Evolutionary conservation across 2,329 filamentous ascomycete genomes (phyloP).

Genomic region (Remersonia thermophila): DNA sequence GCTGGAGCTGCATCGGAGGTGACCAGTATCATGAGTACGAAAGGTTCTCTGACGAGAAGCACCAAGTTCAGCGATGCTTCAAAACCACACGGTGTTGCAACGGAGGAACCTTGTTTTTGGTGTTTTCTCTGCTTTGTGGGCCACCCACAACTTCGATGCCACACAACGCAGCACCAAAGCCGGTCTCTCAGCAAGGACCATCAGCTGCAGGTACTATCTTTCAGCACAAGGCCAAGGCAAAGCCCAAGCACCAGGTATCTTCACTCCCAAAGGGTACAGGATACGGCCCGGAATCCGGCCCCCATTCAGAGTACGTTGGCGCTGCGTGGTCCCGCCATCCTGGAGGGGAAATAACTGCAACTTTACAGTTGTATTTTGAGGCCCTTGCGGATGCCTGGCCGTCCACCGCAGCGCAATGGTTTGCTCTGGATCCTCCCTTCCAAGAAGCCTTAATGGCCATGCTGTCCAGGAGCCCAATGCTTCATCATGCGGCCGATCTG

Average conservation of each 20-base stretch:
- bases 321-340: no score
- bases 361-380: constrained; percentile 7
- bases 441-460: constrained; percentile 10
- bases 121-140: constrained; percentile 17
- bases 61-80: constrained; percentile 1
- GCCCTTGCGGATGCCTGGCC: constrained; percentile 9
- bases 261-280: constrained; percentile 14
- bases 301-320: neutral
- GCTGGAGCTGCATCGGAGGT: constrained; percentile 8
- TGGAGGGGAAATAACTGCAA: neutral
- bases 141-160: no score
- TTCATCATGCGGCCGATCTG: constrained; percentile 16
- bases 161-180: no score
- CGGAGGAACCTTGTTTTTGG: constrained; percentile 14
- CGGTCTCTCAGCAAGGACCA: no score
- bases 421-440: neutral
- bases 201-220: neutral
- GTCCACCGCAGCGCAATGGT: neutral
- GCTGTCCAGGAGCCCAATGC: constrained; percentile 17
- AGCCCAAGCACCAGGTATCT: neutral
- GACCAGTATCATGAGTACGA: neutral
- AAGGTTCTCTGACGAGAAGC: neutral
- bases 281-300: constrained; percentile 5
- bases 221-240: neutral
- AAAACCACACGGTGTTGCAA: constrained; percentile 18